Conservation (phyloP, 2,329 filamentous ascomycete species). For the Ophiostoma tasmaniense region DNA sequence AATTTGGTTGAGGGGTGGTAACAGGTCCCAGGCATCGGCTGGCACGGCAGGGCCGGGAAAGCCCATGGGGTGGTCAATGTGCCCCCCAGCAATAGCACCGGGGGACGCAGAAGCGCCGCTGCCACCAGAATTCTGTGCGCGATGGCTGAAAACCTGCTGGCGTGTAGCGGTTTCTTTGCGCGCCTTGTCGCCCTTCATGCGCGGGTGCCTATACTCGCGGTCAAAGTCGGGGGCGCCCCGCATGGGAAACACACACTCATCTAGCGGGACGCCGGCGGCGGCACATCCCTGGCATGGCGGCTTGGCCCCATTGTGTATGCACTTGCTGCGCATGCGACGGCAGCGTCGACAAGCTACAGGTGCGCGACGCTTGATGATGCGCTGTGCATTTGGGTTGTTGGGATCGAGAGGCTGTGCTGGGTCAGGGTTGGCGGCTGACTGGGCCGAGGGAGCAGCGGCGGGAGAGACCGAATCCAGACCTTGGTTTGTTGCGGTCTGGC, state of each 20-base stretch:
- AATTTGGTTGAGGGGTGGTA: slow-evolving; percentile 42
- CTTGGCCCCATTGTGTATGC: slow-evolving; percentile 20
- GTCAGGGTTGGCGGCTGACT: background rate
- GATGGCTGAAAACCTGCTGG: background rate
- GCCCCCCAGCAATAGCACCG: background rate
- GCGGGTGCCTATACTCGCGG: slow-evolving; percentile 48
- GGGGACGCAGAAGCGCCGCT: slow-evolving; percentile 14
- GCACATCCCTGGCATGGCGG: slow-evolving; percentile 40
- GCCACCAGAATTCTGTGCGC: background rate
- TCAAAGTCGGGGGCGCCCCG: slow-evolving; percentile 47
- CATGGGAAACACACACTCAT: slow-evolving; percentile 44
- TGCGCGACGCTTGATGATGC: slow-evolving; percentile 21
- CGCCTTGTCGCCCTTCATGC: slow-evolving; percentile 40
- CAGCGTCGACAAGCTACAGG: slow-evolving; percentile 23
- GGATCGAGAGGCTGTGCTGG: background rate
- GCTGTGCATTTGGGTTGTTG: slow-evolving; percentile 7
- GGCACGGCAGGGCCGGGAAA: background rate
- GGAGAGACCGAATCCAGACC: background rate
- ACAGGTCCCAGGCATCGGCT: slow-evolving; percentile 41
- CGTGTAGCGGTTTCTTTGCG: slow-evolving; percentile 25
- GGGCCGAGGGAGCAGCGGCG: background rate
- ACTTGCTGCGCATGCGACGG: slow-evolving; percentile 24
- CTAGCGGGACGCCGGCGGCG: slow-evolving; percentile 39
- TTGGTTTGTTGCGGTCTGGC: background rate
- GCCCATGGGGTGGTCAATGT: background rate